phyloP scores from a whole-genome alignment of 495 filamentous ascomycete species.

The Talaromyces wortmannii region DNA sequence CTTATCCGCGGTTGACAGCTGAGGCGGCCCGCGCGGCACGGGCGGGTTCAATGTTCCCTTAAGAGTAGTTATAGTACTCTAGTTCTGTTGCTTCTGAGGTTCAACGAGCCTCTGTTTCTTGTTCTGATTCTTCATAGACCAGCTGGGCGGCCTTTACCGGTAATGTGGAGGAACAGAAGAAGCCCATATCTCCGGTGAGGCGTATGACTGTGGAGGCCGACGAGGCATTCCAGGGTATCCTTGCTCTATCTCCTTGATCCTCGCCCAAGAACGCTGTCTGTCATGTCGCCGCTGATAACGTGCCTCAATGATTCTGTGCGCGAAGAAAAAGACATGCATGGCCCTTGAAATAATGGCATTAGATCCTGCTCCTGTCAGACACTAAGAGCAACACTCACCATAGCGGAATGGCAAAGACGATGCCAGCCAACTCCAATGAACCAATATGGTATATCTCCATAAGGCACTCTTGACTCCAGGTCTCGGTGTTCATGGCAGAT shows the following conservation, averaged over 20 bases:
- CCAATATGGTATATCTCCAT: conserved; percentile 1
- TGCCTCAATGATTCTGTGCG: neutral
- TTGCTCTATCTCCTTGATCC: neutral
- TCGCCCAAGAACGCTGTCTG: neutral
- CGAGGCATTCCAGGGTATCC: neutral
- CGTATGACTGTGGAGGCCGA: neutral
- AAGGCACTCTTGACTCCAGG: neutral
- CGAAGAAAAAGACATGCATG: neutral
- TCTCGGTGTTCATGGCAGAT: neutral
- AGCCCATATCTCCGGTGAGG: neutral
- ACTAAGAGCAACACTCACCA: neutral
- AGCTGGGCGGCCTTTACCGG: too few relatives aligned
- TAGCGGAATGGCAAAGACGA: neutral
- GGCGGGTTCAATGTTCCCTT: too few relatives aligned
- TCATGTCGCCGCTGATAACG: neutral
- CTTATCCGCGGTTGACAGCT: too few relatives aligned
- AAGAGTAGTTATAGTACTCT: too few relatives aligned
- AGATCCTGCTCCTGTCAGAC: neutral
- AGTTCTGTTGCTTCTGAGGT: too few relatives aligned
- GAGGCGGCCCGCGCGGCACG: too few relatives aligned
- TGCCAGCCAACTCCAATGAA: conserved; percentile 1
- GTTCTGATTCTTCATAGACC: too few relatives aligned
- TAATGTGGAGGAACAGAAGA: too few relatives aligned
- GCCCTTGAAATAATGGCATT: conserved; percentile 1
- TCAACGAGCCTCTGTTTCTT: too few relatives aligned